These are phyloP conservation scores for Blastobotrys malaysiensis DNA, from an alignment of 1,139 yeast genomes.

Conservation along the genomic window DNA sequence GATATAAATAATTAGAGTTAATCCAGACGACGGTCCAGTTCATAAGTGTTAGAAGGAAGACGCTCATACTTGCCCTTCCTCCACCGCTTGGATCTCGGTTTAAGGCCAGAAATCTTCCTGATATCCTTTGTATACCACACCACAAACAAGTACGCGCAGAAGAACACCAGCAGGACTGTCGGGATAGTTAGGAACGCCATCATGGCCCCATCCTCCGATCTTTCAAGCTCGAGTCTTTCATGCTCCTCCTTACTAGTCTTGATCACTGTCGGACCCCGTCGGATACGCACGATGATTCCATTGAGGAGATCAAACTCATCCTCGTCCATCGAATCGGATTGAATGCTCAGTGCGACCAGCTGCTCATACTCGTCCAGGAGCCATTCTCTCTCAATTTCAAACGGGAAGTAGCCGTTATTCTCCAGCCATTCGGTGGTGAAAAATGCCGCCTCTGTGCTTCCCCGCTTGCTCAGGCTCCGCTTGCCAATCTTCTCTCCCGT, in stretches of 20 bases:
- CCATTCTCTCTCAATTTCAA: constrained; percentile 59
- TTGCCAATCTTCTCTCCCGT: constrained; percentile 30
- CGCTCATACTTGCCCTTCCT: constrained; percentile 7
- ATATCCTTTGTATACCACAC: constrained; percentile 11
- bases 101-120: constrained; percentile 5
- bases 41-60: constrained; percentile 5
- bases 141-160: constrained; percentile 13
- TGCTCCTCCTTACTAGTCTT: constrained; percentile 50
- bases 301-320: constrained; percentile 46
- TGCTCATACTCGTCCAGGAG: constrained; percentile 46
- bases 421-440: constrained; percentile 66
- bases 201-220: constrained; percentile 54
- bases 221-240: constrained; percentile 11
- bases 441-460: constrained; percentile 48
- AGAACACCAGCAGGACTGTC: constrained; percentile 58
- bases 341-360: constrained; percentile 56
- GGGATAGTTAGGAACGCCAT: constrained; percentile 60
- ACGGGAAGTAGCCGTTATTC: constrained; percentile 59
- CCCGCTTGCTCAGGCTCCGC: constrained; percentile 27
- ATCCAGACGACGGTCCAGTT: not conserved
- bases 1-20: not conserved
- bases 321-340: constrained; percentile 61
- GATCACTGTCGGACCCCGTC: constrained; percentile 52
- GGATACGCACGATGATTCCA: constrained; percentile 52
- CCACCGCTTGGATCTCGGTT: constrained; percentile 4